Evolutionary conservation across 805 yeast genomes (phyloP), one percentile per base, ranked within the genome.

Genomic region (Candida stauntonica): DNA sequence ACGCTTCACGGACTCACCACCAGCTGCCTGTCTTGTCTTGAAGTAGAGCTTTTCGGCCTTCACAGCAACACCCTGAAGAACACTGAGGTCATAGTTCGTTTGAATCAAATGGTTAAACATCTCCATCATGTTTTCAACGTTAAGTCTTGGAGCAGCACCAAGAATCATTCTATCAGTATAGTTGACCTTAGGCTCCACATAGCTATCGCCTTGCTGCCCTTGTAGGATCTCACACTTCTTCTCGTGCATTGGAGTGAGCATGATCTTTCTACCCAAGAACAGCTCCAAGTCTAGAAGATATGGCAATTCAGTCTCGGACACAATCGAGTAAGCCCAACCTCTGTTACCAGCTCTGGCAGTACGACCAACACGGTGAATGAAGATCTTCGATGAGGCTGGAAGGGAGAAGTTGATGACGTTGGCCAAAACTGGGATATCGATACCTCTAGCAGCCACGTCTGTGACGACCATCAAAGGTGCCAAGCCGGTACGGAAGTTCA

Each of bases 381-480:
- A 93, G 42, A 91, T 84, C 62, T 94, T 93, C 4, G 97, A 87
- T 2, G 94, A 81, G 1, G 87, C 83, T 9, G 98, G 98, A 44
- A 93, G 70, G 1, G 96, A 79, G 62, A 76, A 93, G 61, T 93
- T 93, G 50, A 93, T 74, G 37, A 93, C 99, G 57, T 94, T 89
- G 6, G 98, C 96, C 57, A 93, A 73, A 40, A 93, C 80, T 0
- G 99, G 99, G 48, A 93, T 86, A 77, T 94, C 99, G 45, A 93
- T 88, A 79, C 99, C 99, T 70, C 99, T 81, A 2, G 99, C 99
- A 18, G 96, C 96, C 47, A 86, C 98, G 69, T 93, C 99, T 1
- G 99, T 93, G 39, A 93, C 99, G 8, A 93, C 97, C 59, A 93
- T 63, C n/a, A 93, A 60, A 21, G 85, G 78, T 5, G 96, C 79